A percentile compares a stretch with the other conserved stretches of the same genome.
These are phyloP conservation scores for Metschnikowia cerradonensis DNA, from an alignment of 805 yeast genomes.

Conservation along the genomic window DNA sequence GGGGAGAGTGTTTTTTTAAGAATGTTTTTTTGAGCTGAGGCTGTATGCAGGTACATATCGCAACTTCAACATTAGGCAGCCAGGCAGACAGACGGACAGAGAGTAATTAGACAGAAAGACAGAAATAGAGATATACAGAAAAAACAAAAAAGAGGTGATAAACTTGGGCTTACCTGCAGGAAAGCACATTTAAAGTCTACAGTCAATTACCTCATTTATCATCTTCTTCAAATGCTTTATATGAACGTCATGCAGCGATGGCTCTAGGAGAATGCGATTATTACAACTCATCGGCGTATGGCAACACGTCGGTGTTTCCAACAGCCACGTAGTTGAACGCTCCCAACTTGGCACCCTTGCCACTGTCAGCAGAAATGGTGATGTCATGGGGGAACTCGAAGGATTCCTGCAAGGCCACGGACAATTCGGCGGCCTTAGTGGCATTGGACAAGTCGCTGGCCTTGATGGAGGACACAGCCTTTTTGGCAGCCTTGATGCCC, in stretches of 20 bases:
- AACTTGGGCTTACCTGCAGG: no score
- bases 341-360: conserved; percentile 41
- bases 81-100: no score
- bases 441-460: conserved; percentile 55
- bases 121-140: no score
- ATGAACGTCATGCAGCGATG: conserved; percentile 8
- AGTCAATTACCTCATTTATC: neutral
- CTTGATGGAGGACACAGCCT: conserved; percentile 31
- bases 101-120: no score
- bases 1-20: conserved; percentile 2
- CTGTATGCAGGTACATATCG: neutral
- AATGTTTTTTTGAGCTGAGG: conserved; percentile 4
- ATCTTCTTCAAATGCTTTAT: conserved; percentile 7
- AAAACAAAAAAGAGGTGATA: no score
- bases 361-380: conserved; percentile 33
- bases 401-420: conserved; percentile 39
- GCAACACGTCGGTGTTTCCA: conserved; percentile 83
- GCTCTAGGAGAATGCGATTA: conserved; percentile 11
- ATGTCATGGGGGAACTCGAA: conserved; percentile 29
- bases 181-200: no score
- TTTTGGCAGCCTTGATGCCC: conserved; percentile 58
- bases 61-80: neutral
- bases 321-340: conserved; percentile 78
- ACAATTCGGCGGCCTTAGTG: conserved; percentile 39
- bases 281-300: conserved; percentile 85